Base-by-base conservation (phyloP, 2,329 filamentous ascomycete genomes). In the Exophiala xenobiotica region DNA sequence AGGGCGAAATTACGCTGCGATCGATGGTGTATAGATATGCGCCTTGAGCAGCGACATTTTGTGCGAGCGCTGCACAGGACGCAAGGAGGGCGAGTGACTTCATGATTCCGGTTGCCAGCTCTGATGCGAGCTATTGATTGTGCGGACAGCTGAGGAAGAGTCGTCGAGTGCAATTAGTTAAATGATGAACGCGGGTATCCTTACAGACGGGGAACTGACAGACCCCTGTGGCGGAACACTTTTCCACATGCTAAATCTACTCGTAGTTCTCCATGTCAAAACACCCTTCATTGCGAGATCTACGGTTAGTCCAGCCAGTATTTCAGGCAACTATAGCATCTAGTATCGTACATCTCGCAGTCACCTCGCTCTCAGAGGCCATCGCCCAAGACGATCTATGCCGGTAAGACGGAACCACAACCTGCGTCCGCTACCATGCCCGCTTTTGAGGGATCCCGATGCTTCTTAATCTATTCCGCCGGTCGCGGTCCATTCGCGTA, bases 21-120 rank as follows among this genome's bases (percentile, higher is more conserved):
- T 63, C 61, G 46, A 63, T 50, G 18, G 59, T 62, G 48, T 57
- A 63, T 19, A 63, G 55, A 54, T 61, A 61, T 35, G 51, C 61
- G 40, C 57, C 58, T 52, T 59, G 51, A 39, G 59, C 53, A 38
- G 59, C 57, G 38, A 55, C 57, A 58, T 58, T 26, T 6, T 58
- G 55, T 29, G 48, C 31, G 23, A 58, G 46, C 12, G 38, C 46
- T 38, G 46, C 55, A 31, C 48, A 50, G 4, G 52, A 46, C 46
- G 54, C 46, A 3, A 53, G 19, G 19, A 41, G 37, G 16, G 46
- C 38, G 39, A 53, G 31, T 16, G 46, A 31, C 46, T 55, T 58
- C 55, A 58, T 58, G 41, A 11, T 58, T 42, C 26, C 43, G 16
- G 35, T 45, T 40, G 45, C 51, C 54, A 49, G 47, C 51, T 51